These are phyloP conservation scores for Aspergillus jensenii DNA, from an alignment of 2,329 filamentous ascomycete genomes.

Conservation along the genomic window DNA sequence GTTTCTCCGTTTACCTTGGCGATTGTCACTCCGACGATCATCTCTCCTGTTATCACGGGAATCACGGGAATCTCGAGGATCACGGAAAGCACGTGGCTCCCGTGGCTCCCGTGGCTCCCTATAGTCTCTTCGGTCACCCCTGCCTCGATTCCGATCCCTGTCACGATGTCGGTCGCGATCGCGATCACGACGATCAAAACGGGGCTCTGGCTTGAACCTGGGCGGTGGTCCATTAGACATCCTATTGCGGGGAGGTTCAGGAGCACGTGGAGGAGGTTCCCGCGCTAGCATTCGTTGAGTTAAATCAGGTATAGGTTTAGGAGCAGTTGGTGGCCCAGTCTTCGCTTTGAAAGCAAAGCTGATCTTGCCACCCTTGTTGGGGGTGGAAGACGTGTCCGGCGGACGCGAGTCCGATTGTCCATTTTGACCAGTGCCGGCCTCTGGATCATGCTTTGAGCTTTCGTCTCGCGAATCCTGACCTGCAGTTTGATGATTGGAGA, in stretches of 20 bases:
- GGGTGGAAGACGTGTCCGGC: slow-evolving; percentile 54
- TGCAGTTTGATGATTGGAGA: slow-evolving; percentile 62
- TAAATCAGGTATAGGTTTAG: slow-evolving; percentile 52
- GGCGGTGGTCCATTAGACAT: slow-evolving; percentile 38
- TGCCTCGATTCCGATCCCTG: slow-evolving; percentile 31
- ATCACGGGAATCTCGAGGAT: slow-evolving; percentile 23
- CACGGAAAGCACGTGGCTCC: slow-evolving; percentile 23
- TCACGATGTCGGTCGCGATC: slow-evolving; percentile 38
- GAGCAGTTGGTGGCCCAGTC: slow-evolving; percentile 56
- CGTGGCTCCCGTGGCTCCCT: slow-evolving; percentile 29
- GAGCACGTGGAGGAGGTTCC: slow-evolving; percentile 38
- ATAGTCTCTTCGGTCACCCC: slow-evolving; percentile 36
- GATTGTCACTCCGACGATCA: slow-evolving; percentile 42
- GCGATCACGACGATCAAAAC: slow-evolving; percentile 40
- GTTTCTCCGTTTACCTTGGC: slow-evolving; percentile 39
- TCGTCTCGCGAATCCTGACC: slow-evolving; percentile 64
- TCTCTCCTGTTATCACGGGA: slow-evolving; percentile 34
- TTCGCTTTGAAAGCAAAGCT: slow-evolving; percentile 92
- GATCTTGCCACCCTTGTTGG: slow-evolving; percentile 67
- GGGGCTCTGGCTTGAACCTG: slow-evolving; percentile 41
- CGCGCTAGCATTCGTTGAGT: slow-evolving; percentile 46
- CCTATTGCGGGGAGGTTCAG: slow-evolving; percentile 39
- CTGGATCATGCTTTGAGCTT: slow-evolving; percentile 47
- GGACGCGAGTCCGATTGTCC: slow-evolving; percentile 58
- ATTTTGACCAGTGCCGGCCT: slow-evolving; percentile 44